Conservation (phyloP, 257 asterid species). For the Solanum verrucosum region DNA sequence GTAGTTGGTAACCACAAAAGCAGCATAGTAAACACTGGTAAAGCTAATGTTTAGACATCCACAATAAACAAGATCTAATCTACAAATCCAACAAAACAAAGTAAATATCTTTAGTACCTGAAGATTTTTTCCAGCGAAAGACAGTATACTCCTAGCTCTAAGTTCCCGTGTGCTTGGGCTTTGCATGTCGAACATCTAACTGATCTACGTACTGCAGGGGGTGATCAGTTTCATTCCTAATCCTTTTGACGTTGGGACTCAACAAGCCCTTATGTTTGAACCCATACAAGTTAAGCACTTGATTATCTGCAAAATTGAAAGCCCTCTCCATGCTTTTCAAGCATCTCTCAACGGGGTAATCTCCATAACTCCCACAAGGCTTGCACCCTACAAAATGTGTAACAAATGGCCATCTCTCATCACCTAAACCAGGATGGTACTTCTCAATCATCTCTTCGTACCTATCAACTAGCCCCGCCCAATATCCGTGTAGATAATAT, state of each 20-base stretch:
- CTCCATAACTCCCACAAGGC: constrained; percentile 93
- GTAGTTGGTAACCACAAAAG: not conserved
- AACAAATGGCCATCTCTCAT: constrained; percentile 96
- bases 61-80: not conserved
- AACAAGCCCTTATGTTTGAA: constrained; percentile 88
- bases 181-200: constrained; percentile 69
- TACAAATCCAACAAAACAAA: not conserved
- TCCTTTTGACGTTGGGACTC: constrained; percentile 80
- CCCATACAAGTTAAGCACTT: constrained; percentile 75
- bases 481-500: constrained; percentile 75
- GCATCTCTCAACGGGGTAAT: constrained; percentile 85
- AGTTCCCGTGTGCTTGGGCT: constrained; percentile 22
- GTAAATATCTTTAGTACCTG: constrained; percentile 22
- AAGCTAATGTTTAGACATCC: not conserved
- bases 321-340: constrained; percentile 91
- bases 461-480: constrained; percentile 88
- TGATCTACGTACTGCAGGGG: constrained; percentile 70
- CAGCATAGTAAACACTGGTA: not conserved
- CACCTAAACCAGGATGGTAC: constrained; percentile 84
- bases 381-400: constrained; percentile 97
- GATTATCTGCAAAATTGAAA: constrained; percentile 91
- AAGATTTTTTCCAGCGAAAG: constrained; percentile 12
- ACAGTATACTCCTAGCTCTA: constrained; percentile 26
- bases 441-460: constrained; percentile 94
- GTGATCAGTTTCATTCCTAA: constrained; percentile 64